Base-by-base conservation (phyloP, 2,329 filamentous ascomycete genomes). In the Sporothrix pseudoabietina region DNA sequence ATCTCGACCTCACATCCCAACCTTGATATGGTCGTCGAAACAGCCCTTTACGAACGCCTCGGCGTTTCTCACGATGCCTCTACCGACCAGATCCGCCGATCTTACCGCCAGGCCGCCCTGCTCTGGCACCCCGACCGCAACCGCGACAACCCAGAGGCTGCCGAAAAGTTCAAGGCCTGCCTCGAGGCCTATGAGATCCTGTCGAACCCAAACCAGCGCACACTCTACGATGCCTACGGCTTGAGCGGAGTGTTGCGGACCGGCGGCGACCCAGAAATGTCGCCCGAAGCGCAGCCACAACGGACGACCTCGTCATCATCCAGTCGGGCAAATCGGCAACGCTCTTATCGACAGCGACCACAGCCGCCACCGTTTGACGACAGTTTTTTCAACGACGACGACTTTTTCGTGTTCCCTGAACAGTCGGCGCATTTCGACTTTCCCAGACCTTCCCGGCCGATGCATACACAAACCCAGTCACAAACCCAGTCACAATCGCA, bases 71-170 rank as follows among this genome's bases (percentile, higher is more conserved):
- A 94, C 63, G 88, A 90, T 73, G 93, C 94, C 22, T 87, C 90
- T 26, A 92, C 95, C 82, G 95, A 98, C 79, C 94, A 98, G 77
- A 97, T 99, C 82, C 98, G 97, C 82, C 98, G 98, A 81, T 96
- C 91, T 74, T 97, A 97, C 83, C 89, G 92, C 90, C 92, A 90
- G 83, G 88, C 75, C 9, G 95, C 95, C 65, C 83, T 98, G 81
- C 97, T 94, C 84, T 94, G 90, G 83, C 96, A 99, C 80, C 96
- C 96, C 8, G 96, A 99, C 86, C 98, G 98, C 87, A 98, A 98
- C 87, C 94, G 94, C 82, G 91, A 97, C 83, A 94, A 94, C 78
- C 91, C 94, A 47, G 85, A 89, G 72, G 93, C 95, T 12, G 86
- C 89, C 75, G 95, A 98, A 81, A 97, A 94, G 83, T 99, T 99